Evolutionary conservation across 495 filamentous ascomycete genomes (phyloP), one percentile per base, ranked within the genome.

Genomic region (Clohesyomyces aquaticus): DNA sequence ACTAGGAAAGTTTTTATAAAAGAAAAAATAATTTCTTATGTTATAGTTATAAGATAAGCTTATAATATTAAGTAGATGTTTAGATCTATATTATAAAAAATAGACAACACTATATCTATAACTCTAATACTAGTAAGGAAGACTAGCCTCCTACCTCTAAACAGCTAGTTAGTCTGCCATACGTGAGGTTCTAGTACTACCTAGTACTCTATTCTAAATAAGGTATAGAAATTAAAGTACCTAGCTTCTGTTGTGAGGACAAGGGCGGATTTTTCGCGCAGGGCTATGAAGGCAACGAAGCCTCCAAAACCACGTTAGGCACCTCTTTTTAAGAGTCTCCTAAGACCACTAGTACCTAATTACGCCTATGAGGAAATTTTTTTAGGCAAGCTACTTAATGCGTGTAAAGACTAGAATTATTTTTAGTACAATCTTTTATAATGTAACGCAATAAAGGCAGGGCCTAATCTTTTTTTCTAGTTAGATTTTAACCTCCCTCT

Each of bases 1-100:
- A 41, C 9, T n/a, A 41, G n/a, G 35, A 41, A 41, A 9, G 9
- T n/a, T 41, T 41, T 41, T n/a, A n/a, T n/a, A 41, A 41, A 41
- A 9, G 35, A 41, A 41, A 41, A 41, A 41, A 41, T 41, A 41
- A 41, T 41, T 41, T 41, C n/a, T 9, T 41, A 9, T n/a, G 35
- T 9, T n/a, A n/a, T 41, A 41, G 35, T n/a, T 41, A 41, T 41
- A n/a, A 41, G n/a, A 41, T 41, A 9, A 41, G 35, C 35, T 9
- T 9, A 9, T n/a, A n/a, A 9, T 41, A 41, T 41, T 9, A 41
- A 9, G 35, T 41, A n/a, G 9, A 41, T 9, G 35, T 41, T 9
- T 41, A n/a, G 35, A 41, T 41, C n/a, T 41, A n/a, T 41, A 41
- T 41, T 41, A 9, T 41, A 41, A 41, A 41, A 41, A 41, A 41